phyloP scores from a whole-genome alignment of 352 stramenopile species.

The Stramenopiles sp. region DNA sequence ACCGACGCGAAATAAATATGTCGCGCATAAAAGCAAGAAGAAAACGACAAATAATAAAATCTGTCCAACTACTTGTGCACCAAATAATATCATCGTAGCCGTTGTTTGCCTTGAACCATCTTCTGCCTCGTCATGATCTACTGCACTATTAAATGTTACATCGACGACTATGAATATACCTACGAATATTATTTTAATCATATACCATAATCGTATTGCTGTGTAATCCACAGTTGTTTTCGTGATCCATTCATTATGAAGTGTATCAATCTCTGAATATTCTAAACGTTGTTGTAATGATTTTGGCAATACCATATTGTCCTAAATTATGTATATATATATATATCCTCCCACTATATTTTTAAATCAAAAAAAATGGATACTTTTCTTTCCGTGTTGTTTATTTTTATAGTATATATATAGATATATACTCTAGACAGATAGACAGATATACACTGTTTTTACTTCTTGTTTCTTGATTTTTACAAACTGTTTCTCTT shows the following conservation, averaged over 20 bases:
- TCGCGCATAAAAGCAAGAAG: conserved; percentile 17
- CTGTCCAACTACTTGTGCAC: conserved; percentile 15
- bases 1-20: conserved; percentile 16
- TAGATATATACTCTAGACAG: no score
- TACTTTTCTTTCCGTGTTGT: no score
- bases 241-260: background rate
- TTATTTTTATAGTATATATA: no score
- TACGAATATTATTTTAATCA: conserved; percentile 5
- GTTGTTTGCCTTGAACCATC: background rate
- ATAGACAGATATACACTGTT: no score
- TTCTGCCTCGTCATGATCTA: background rate
- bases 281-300: background rate
- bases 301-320: background rate
- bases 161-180: background rate
- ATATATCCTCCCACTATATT: no score
- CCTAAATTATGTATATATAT: no score
- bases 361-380: no score
- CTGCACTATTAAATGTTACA: background rate
- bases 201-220: background rate
- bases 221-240: conserved; percentile 4
- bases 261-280: conserved; percentile 1
- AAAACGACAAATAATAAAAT: conserved; percentile 17
- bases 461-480: no score
- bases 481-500: no score
- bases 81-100: conserved; percentile 13